Evolutionary conservation across 2,329 filamentous ascomycete species (phyloP).

Genomic region (Hyphodiscus sp.): DNA sequence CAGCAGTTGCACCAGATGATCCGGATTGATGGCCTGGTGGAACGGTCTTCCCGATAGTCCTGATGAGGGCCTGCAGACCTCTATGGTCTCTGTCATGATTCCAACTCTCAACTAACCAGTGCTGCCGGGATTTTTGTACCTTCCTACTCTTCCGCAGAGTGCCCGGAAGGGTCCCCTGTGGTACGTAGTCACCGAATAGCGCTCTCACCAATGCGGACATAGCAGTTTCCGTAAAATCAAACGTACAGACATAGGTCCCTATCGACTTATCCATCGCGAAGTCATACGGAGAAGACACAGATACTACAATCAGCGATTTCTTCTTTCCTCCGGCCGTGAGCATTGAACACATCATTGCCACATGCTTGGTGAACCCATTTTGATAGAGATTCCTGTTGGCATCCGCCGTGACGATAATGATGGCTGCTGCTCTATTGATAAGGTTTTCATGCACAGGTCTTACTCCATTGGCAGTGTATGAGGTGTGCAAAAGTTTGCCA

Average conservation of each 20-base stretch:
- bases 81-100: slow-evolving; percentile 69
- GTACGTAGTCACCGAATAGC: slow-evolving; percentile 67
- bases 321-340: slow-evolving; percentile 70
- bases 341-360: slow-evolving; percentile 91
- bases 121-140: slow-evolving; percentile 79
- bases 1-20: slow-evolving; percentile 61
- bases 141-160: slow-evolving; percentile 84
- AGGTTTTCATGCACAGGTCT: slow-evolving; percentile 89
- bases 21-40: slow-evolving; percentile 57
- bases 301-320: slow-evolving; percentile 84
- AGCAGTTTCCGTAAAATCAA: slow-evolving; percentile 91
- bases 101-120: slow-evolving; percentile 91
- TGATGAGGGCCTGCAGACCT: slow-evolving; percentile 70
- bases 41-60: slow-evolving; percentile 59
- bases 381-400: slow-evolving; percentile 93
- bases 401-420: slow-evolving; percentile 88
- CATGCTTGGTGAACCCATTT: slow-evolving; percentile 90
- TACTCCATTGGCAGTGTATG: slow-evolving; percentile 89
- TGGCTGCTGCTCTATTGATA: slow-evolving; percentile 79
- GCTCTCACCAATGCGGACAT: slow-evolving; percentile 78
- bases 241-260: slow-evolving; percentile 89
- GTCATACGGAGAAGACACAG: slow-evolving; percentile 93
- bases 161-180: slow-evolving; percentile 56
- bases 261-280: slow-evolving; percentile 90
- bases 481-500: slow-evolving; percentile 85